Percentiles rank a stretch among this genome's conserved stretches.
phyloP scores from a whole-genome alignment of 1,284 basidiomycete genomes.

The Albatrellus sp. region DNA sequence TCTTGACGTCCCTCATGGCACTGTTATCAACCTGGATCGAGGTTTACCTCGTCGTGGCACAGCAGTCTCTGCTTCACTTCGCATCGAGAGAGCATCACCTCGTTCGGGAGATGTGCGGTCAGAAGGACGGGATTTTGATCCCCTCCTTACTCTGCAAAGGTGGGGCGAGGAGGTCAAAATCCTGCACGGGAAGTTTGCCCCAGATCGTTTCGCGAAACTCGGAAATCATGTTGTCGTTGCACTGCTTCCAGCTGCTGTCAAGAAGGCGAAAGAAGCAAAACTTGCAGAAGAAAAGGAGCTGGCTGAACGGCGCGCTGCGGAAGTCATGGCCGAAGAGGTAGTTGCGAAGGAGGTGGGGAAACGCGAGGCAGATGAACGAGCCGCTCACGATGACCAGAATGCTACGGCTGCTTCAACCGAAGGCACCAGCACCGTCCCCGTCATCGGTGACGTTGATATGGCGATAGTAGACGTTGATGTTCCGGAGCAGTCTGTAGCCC shows the following conservation, averaged over 20 bases:
- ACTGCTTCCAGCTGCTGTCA: conserved; percentile 73
- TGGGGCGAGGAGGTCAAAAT: conserved; percentile 88
- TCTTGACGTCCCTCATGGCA: conserved; percentile 55
- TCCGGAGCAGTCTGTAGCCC: conserved; percentile 7
- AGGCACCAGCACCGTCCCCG: not conserved
- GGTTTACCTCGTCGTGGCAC: conserved; percentile 30
- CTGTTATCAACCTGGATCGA: conserved; percentile 44
- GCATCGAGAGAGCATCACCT: conserved; percentile 40
- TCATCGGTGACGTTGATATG: conserved; percentile 12
- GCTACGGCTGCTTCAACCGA: not conserved
- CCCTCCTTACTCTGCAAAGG: conserved; percentile 73
- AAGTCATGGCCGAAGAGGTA: conserved; percentile 25
- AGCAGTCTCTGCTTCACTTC: conserved; percentile 40
- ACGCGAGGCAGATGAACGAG: conserved; percentile 13
- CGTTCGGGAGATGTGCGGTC: conserved; percentile 34
- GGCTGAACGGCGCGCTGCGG: conserved; percentile 23
- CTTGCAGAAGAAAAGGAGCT: conserved; percentile 35
- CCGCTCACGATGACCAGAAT: conserved; percentile 15
- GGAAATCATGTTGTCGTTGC: conserved; percentile 66
- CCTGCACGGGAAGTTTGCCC: conserved; percentile 62
- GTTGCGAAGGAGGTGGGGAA: conserved; percentile 15
- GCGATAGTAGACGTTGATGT: conserved; percentile 28
- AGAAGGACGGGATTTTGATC: conserved; percentile 55
- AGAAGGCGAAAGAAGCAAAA: conserved; percentile 31
- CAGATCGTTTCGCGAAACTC: conserved; percentile 56